Evolutionary conservation across 1,284 basidiomycete species (phyloP).

Genomic region (Albatrellus sp.): DNA sequence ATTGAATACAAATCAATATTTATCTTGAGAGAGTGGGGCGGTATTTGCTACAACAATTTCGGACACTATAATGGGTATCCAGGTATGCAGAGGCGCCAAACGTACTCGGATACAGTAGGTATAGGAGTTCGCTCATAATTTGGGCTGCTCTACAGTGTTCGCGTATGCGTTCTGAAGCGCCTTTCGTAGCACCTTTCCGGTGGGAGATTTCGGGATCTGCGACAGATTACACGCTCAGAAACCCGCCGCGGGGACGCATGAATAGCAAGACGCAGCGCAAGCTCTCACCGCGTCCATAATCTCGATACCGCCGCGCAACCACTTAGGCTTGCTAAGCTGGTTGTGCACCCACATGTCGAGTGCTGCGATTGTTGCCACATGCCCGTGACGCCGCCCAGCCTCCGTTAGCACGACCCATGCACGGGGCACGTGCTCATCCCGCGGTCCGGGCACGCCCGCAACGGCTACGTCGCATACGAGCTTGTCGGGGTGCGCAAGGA

Average conservation of each 20-base stretch:
- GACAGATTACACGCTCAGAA: background rate
- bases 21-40: too few relatives aligned
- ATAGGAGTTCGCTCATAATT: slow-evolving; percentile 1
- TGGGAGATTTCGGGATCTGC: slow-evolving; percentile 18
- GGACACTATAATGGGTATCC: too few relatives aligned
- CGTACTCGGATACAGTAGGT: too few relatives aligned
- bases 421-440: slow-evolving; percentile 58
- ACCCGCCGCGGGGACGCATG: background rate
- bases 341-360: slow-evolving; percentile 47
- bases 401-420: slow-evolving; percentile 62
- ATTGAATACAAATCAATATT: too few relatives aligned
- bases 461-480: slow-evolving; percentile 52
- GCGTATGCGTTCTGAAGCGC: slow-evolving; percentile 12
- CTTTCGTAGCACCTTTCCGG: slow-evolving; percentile 17
- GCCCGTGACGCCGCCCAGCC: slow-evolving; percentile 34
- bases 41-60: too few relatives aligned
- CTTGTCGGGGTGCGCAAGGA: slow-evolving; percentile 43
- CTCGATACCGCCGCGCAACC: slow-evolving; percentile 46
- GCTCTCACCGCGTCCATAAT: slow-evolving; percentile 31
- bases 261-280: background rate
- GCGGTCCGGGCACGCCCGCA: slow-evolving; percentile 57
- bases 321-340: slow-evolving; percentile 52
- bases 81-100: too few relatives aligned
- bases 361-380: slow-evolving; percentile 25
- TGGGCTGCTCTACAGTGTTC: background rate